A percentile compares a stretch with the other conserved stretches of the same genome.
Evolutionary conservation across 345 rosid genomes (phyloP).

Genomic region (Clarkia xantiana): DNA sequence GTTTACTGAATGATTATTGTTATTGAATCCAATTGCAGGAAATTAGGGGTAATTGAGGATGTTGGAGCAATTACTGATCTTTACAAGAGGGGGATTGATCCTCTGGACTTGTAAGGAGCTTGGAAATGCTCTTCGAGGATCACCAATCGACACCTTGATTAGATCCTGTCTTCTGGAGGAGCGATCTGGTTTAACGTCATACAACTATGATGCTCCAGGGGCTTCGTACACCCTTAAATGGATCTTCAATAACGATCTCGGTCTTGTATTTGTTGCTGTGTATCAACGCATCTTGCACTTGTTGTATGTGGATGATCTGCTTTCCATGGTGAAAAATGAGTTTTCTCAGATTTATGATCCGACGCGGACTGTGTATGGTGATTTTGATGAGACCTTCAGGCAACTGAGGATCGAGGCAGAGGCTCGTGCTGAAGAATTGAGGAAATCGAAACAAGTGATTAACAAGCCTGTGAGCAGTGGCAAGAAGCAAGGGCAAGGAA

Average conservation of each 20-base stretch:
- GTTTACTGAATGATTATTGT: background rate
- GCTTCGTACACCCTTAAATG: conserved; percentile 86
- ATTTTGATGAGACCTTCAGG: conserved; percentile 77
- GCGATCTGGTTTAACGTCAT: conserved; percentile 72
- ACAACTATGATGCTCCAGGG: conserved; percentile 63
- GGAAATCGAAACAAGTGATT: conserved; percentile 41
- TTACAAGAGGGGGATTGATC: conserved; percentile 94
- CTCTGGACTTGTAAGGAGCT: conserved; percentile 97
- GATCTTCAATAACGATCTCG: conserved; percentile 94
- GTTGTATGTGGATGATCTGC: conserved; percentile 85
- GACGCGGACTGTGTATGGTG: conserved; percentile 36
- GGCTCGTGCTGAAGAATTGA: conserved; percentile 78
- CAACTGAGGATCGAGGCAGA: conserved; percentile 90
- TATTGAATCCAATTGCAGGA: background rate
- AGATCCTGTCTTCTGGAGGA: conserved; percentile 93
- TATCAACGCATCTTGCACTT: conserved; percentile 88
- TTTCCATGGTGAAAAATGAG: conserved; percentile 54
- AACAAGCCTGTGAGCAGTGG: conserved; percentile 35
- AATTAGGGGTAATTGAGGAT: conserved; percentile 18
- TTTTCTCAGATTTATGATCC: conserved; percentile 77
- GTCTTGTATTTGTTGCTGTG: conserved; percentile 90
- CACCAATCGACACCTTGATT: conserved; percentile 83
- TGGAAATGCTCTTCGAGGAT: conserved; percentile 81
- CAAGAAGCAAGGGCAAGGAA: conserved; percentile 49
- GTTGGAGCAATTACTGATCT: conserved; percentile 89